Evolutionary conservation across 805 yeast species (phyloP).

Genomic region (Saccharomycopsis fermentans): DNA sequence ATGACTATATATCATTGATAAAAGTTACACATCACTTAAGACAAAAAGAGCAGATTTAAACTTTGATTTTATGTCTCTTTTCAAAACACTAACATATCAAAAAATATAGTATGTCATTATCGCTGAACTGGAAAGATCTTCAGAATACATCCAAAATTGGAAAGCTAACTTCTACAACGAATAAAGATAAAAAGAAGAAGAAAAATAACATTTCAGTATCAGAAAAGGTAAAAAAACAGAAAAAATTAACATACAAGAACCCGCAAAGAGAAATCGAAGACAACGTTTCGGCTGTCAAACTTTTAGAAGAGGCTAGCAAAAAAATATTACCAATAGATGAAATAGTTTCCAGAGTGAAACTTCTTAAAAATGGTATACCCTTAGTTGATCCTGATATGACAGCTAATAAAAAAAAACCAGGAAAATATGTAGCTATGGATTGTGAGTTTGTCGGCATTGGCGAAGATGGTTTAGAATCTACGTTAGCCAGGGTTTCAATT

Average conservation of each 20-base stretch:
- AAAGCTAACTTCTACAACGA: background rate
- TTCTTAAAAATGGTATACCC: background rate
- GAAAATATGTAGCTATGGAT: conserved; percentile 74
- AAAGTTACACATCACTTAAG: too few relatives aligned
- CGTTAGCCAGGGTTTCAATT: conserved; percentile 76
- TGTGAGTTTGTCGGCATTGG: conserved; percentile 95
- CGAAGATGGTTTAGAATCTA: conserved; percentile 55
- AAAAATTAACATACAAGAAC: background rate
- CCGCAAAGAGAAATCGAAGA: background rate
- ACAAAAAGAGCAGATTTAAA: too few relatives aligned
- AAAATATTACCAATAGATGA: background rate
- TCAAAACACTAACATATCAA: too few relatives aligned
- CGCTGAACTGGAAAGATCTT: conserved; percentile 28
- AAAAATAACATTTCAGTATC: background rate
- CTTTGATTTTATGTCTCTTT: too few relatives aligned
- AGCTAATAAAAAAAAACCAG: conserved; percentile 28
- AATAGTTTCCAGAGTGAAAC: background rate
- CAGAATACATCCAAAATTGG: conserved; percentile 19
- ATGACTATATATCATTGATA: too few relatives aligned
- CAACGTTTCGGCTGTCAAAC: background rate
- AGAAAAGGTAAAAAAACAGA: background rate
- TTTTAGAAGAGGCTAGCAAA: background rate
- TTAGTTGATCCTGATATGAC: background rate
- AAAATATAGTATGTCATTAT: conserved; percentile 25
- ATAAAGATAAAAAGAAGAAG: background rate